Conservation (phyloP, 1,284 basidiomycete genomes). For the Pyrrhoderma noxium region DNA sequence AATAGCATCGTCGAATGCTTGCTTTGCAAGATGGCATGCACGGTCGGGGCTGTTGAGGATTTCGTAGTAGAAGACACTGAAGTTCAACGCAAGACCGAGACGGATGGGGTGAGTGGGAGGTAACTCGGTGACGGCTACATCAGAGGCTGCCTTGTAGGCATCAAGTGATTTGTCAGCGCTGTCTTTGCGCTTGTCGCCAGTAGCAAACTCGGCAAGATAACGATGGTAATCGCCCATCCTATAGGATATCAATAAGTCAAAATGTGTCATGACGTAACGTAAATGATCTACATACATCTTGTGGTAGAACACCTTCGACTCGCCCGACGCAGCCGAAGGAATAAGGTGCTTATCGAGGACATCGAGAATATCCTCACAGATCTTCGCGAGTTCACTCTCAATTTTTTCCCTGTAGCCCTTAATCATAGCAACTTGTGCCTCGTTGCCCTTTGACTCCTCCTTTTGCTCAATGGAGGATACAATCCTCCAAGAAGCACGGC, state of each 20-base stretch:
- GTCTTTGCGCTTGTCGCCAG: slow-evolving; percentile 97
- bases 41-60: slow-evolving; percentile 99
- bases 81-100: slow-evolving; percentile 98
- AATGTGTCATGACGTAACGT: not conserved
- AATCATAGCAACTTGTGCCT: slow-evolving; percentile 97
- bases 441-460: slow-evolving; percentile 99
- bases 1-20: slow-evolving; percentile 99
- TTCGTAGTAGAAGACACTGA: slow-evolving; percentile 99
- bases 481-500: slow-evolving; percentile 98
- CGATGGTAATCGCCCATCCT: slow-evolving; percentile 99
- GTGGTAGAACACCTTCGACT: slow-evolving; percentile 99
- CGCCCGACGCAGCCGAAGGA: slow-evolving; percentile 94
- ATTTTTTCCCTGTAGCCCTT: slow-evolving; percentile 99
- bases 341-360: slow-evolving; percentile 99
- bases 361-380: slow-evolving; percentile 99
- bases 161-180: slow-evolving; percentile 98
- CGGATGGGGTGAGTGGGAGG: slow-evolving; percentile 99
- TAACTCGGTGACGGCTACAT: slow-evolving; percentile 96
- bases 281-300: slow-evolving; percentile 70
- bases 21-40: slow-evolving; percentile 99
- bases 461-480: slow-evolving; percentile 99
- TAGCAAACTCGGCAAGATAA: slow-evolving; percentile 99
- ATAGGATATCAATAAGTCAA: slow-evolving; percentile 12
- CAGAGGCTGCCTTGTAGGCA: slow-evolving; percentile 99
- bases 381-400: slow-evolving; percentile 95